A percentile compares a stretch with the other conserved stretches of the same genome.
These are phyloP conservation scores for Xylaria sp. DNA, from an alignment of 2,329 filamentous ascomycete species.

Conservation along the genomic window DNA sequence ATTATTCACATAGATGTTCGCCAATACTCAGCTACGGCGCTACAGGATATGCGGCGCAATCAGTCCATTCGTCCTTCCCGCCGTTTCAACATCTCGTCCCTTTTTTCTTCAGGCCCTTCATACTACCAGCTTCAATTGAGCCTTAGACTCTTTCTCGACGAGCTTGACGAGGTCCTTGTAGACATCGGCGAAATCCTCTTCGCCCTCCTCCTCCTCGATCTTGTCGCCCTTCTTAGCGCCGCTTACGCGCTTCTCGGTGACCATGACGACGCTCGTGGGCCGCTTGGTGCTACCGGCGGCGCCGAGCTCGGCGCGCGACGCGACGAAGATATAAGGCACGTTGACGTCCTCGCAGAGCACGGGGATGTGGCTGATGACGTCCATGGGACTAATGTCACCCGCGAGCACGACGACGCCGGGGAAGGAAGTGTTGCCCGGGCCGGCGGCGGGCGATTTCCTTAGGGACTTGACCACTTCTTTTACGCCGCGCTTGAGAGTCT, in stretches of 20 bases:
- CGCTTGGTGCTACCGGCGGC: conserved; percentile 94
- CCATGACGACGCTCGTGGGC: conserved; percentile 96
- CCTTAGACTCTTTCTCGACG: conserved; percentile 70
- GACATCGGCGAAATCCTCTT: conserved; percentile 70
- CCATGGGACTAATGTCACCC: conserved; percentile 97
- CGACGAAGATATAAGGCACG: conserved; percentile 95
- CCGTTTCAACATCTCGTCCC: neutral
- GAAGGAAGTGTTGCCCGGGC: conserved; percentile 70
- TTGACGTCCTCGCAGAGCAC: conserved; percentile 98
- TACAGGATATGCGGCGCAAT: conserved; percentile 8
- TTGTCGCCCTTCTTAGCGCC: conserved; percentile 55
- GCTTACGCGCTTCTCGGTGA: conserved; percentile 65
- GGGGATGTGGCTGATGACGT: conserved; percentile 98
- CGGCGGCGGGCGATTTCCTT: conserved; percentile 83
- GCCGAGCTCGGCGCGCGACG: conserved; percentile 91
- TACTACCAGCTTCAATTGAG: conserved; percentile 62
- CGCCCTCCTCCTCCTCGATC: conserved; percentile 61
- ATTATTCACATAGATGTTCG: neutral
- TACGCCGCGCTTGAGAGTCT: conserved; percentile 95
- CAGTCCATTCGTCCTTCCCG: neutral
- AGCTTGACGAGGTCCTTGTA: conserved; percentile 75
- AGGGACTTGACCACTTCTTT: conserved; percentile 99
- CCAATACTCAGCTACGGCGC: neutral
- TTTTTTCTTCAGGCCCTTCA: conserved; percentile 12
- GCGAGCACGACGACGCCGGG: conserved; percentile 89